phyloP scores from a whole-genome alignment of 176 grass and related monocot genomes.

The Eleusine indica region DNA sequence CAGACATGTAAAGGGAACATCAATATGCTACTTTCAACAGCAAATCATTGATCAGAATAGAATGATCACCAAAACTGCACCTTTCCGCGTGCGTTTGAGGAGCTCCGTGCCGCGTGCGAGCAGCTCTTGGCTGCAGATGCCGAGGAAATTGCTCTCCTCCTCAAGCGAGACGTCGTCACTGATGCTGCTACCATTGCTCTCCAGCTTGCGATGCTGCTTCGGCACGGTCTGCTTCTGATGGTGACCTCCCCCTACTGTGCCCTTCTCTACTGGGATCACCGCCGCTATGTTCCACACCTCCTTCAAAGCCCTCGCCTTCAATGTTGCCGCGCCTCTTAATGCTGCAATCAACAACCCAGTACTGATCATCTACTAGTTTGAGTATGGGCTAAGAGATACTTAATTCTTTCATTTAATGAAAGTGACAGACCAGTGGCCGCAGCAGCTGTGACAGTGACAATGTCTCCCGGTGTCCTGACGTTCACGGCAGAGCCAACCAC shows the following conservation, averaged over 20 bases:
- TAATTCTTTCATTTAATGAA: neutral
- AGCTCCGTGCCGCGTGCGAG: conserved; percentile 85
- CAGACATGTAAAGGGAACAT: conserved; percentile 12
- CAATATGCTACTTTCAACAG: neutral
- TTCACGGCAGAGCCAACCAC: conserved; percentile 89
- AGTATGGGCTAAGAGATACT: neutral
- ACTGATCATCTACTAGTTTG: neutral
- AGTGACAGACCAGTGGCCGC: conserved; percentile 74
- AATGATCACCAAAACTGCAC: conserved; percentile 23
- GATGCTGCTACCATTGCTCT: conserved; percentile 74
- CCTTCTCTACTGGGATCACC: conserved; percentile 95
- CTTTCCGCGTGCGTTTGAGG: conserved; percentile 94
- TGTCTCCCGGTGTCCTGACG: conserved; percentile 79
- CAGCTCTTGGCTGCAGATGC: conserved; percentile 87
- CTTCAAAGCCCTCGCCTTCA: conserved; percentile 90
- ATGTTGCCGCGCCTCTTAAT: conserved; percentile 84
- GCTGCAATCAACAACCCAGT: conserved; percentile 43
- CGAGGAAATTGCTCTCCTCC: conserved; percentile 90
- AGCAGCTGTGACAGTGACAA: conserved; percentile 84
- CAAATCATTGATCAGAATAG: neutral
- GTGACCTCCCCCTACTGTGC: conserved; percentile 47
- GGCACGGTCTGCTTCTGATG: conserved; percentile 55
- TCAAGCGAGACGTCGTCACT: conserved; percentile 66
- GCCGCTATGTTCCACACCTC: conserved; percentile 99
- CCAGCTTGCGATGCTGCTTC: conserved; percentile 62